Base-by-base conservation (phyloP, 371 early-diverging fungal species). In the Lichtheimia ramosa region DNA sequence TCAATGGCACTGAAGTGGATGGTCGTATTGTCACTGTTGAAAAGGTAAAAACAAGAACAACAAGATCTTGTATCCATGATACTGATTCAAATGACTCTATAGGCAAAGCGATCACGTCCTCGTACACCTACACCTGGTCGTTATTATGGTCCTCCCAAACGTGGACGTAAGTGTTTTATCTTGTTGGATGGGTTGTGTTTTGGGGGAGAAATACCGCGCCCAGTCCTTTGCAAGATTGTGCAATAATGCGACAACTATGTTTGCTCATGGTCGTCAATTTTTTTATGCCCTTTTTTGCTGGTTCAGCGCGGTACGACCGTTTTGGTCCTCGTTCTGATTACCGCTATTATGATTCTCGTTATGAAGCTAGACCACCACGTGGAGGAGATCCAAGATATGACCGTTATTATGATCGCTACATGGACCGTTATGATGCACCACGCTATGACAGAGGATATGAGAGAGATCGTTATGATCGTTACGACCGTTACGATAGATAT, bases 41-140 rank as follows among this genome's bases (percentile, higher is more conserved):
- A 69, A 82, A 83, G 83, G 92, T 83, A 75, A 49, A 57, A 27
- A 2, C 48, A 25, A 51, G n/a, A 89, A 28, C 1, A 3, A 28
- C 7, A 7, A 83, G 82, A 89, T 80, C 70, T 46, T 59, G 34
- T 5, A 48, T 25, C 14, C 54, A 21, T 34, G 14, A 27, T 13
- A 42, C 6, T 55, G 5, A 25, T 24, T 48, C 3, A 40, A 16
- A 20, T 43, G 24, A 6, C 27, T 13, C 43, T 43, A 10, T 43
- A 72, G 83, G 93, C 94, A 15, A 86, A 83, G 62, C 80, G 94
- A 48, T 78, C 83, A 23, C 74, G 87, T 54, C 88, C 93, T 18
- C 80, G 94, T 61, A 87, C 91, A 39, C 94, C 94, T 20, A 94
- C 94, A 51, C 94, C 94, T 56, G 94, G 94, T 49, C 87, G 85